Evolutionary conservation across 441 rosid genomes (phyloP), one percentile per base, ranked within the genome.

Genomic region (Populus tomentosa): DNA sequence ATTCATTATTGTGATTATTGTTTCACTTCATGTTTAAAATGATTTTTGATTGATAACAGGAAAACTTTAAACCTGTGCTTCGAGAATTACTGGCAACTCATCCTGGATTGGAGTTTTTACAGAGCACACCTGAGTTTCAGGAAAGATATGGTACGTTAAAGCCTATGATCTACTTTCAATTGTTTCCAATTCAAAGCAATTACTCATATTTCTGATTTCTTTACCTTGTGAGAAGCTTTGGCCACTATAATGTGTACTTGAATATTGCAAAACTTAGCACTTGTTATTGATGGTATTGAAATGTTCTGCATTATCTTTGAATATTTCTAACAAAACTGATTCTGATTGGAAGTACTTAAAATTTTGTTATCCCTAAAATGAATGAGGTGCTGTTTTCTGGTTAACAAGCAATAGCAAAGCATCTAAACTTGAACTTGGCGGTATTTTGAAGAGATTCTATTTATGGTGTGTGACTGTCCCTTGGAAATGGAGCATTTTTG

Each of bases 51-150:
- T 81, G 79, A 79, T 82, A 71, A 82, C 88, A 97, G 98, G 98
- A 94, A 74, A 98, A 94, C 83, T 94, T 97, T 86, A 97, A 93
- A 80, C 90, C 97, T 72, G 78, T 97, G 36, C 95, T 94, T 74
- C 88, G 85, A 80, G 98, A 94, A 85, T 87, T 97, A 16, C 80
- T 97, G 86, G 97, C 98, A 14, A 94, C 98, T 79, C 99, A 97
- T 89, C 97, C 98, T 3, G 99, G 99, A 56, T 84, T 97, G 82
- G 99, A 94, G 81, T 97, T 97, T 83, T 84, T 97, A 78, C 98
- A 94, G 81, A 87, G 88, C 83, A 97, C 98, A 36, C 99, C 99
- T 59, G 99, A 96, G 86, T 96, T 97, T 89, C 99, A 97, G 86
- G 97, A 97, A 84, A 90, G 99, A 97, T 97, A 97, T 85, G 99